Evolutionary conservation across 495 filamentous ascomycete species (phyloP).

Genomic region (Hypoxylon intermedium): DNA sequence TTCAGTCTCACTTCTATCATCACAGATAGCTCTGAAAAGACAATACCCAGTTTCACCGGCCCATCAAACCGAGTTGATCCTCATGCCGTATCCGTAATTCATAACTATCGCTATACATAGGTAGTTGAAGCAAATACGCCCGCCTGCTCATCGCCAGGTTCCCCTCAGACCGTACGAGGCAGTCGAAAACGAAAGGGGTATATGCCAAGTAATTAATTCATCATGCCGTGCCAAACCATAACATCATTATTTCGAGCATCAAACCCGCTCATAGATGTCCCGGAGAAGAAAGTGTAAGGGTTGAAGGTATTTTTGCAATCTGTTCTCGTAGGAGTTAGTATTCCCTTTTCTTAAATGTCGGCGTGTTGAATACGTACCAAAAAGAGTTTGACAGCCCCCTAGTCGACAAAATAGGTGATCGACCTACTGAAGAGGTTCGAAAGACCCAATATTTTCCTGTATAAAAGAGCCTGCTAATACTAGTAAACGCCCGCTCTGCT

Average conservation of each 20-base stretch:
- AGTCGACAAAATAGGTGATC: too few relatives aligned
- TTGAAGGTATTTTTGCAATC: not conserved
- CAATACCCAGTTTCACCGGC: not conserved
- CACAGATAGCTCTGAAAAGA: not conserved
- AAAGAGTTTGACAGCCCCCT: too few relatives aligned
- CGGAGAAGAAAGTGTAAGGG: slow-evolving; percentile 1
- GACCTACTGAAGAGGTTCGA: too few relatives aligned
- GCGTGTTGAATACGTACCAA: too few relatives aligned
- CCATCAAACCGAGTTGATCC: not conserved
- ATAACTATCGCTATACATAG: not conserved
- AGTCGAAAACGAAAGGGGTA: slow-evolving; percentile 24
- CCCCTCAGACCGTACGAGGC: slow-evolving; percentile 18
- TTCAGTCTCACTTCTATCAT: not conserved
- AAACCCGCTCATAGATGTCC: not conserved
- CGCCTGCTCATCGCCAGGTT: slow-evolving; percentile 8
- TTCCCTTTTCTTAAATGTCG: too few relatives aligned
- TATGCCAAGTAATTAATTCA: slow-evolving; percentile 33
- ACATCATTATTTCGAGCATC: slow-evolving; percentile 21
- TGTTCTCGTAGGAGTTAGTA: too few relatives aligned
- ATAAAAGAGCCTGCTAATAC: not conserved
- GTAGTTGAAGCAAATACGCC: slow-evolving; percentile 8
- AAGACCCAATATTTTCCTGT: too few relatives aligned
- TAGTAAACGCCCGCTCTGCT: slow-evolving; percentile 35
- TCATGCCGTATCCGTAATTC: slow-evolving; percentile 1
- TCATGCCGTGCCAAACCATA: slow-evolving; percentile 33